Percentiles rank a stretch among this genome's conserved stretches.
phyloP scores from a whole-genome alignment of 768 basidiomycete genomes.

The Trametes cubensis region DNA sequence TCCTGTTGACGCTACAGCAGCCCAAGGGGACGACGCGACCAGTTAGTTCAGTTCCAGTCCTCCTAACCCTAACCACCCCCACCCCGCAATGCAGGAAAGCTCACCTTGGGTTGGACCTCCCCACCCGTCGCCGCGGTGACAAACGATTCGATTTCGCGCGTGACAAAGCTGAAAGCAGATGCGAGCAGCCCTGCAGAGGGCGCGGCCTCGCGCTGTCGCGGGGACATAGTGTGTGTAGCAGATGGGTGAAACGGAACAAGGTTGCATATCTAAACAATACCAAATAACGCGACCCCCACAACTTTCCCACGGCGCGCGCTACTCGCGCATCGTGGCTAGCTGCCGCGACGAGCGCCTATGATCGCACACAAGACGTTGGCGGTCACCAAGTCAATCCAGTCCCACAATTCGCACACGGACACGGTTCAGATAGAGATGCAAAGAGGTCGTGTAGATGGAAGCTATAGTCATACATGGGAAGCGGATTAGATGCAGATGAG shows the following conservation, averaged over 20 bases:
- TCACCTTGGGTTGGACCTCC: slow-evolving; percentile 58
- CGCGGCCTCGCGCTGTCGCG: slow-evolving; percentile 20
- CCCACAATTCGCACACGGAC: too few species aligned
- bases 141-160: slow-evolving; percentile 73
- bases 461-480: slow-evolving; percentile 25
- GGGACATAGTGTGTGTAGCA: slow-evolving; percentile 23
- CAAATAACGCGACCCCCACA: slow-evolving; percentile 22
- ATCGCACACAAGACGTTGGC: not conserved
- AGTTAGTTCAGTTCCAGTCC: not conserved
- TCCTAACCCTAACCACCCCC: slow-evolving; percentile 12
- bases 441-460: slow-evolving; percentile 20
- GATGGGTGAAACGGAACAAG: slow-evolving; percentile 23
- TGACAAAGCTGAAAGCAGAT: slow-evolving; percentile 69
- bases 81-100: not conserved
- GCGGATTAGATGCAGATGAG: slow-evolving; percentile 18
- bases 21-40: not conserved
- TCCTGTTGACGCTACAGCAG: slow-evolving; percentile 14
- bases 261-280: slow-evolving; percentile 16
- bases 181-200: slow-evolving; percentile 50
- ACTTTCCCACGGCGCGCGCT: slow-evolving; percentile 19
- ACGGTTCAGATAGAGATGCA: not conserved
- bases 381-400: not conserved
- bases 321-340: not conserved
- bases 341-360: not conserved
- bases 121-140: slow-evolving; percentile 62